Evolutionary conservation across 1,284 basidiomycete genomes (phyloP), one percentile per base, ranked within the genome.

Genomic region (Ceratobasidium sp.): DNA sequence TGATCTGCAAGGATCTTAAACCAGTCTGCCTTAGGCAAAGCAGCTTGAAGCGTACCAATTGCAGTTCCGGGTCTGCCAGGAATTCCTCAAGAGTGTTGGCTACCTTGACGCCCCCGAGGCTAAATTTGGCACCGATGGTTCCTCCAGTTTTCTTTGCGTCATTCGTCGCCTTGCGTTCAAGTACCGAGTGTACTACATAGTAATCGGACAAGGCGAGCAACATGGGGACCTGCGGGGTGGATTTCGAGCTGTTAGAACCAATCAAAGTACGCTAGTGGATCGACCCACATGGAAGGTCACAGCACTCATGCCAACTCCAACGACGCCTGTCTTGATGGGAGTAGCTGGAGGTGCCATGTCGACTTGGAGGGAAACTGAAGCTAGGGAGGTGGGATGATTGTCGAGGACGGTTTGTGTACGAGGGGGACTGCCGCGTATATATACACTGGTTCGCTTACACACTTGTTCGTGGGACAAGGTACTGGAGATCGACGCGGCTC

Each of bases 1-100:
- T 88, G 34, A 88, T 85, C 65, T 84, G 79, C 2, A 54, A 52
- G 49, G n/a, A 52, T 19, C 40, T 64, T 49, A 1, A 65, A 46
- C 52, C 29, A 34, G 17, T 17, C 34, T 34, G 29, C 46, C 44
- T 29, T 64, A 19, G 22, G 17, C 1, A 52, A 13, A 22, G 29
- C 54, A 43, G 8, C 37, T 54, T n/a, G 11, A 51, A 7, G 15
- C 71, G 17, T 32, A 74, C 71, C 32, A 74, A 46, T 59, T 86
- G 84, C 34, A 87, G 84, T 40, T 84, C 83, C 0, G 75, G 57
- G 79, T 86, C 85, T 0, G 78, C 77, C 15, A 84, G 57, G 0
- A 85, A 82, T 67, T 85, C 83, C 9, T 84, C 82, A 19, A 85
- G 77, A 3, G 80, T 82, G 40, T 80, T 82, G 34, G 84, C 84